These are phyloP conservation scores for Myriosclerotinia scirpicola DNA, from an alignment of 2,329 filamentous ascomycete species.

Conservation along the genomic window DNA sequence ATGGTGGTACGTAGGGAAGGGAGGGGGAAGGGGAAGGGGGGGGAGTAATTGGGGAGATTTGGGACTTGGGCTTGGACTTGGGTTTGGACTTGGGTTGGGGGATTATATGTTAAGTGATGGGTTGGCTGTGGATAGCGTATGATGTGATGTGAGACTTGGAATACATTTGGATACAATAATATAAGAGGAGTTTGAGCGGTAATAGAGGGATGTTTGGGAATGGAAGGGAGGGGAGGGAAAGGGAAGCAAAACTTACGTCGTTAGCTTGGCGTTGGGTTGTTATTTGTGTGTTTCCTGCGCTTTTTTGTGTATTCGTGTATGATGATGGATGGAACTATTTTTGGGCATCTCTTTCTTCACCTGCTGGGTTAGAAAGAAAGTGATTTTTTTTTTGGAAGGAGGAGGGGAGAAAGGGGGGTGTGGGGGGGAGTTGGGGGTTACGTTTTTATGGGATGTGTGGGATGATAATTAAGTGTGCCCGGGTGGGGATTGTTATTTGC, in stretches of 20 bases:
- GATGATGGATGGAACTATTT: no score
- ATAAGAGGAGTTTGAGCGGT: neutral
- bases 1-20: constrained; percentile 25
- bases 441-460: no score
- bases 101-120: neutral
- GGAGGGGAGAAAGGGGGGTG: no score
- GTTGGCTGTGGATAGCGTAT: neutral
- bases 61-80: no score
- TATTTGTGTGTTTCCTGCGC: neutral
- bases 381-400: no score
- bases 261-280: neutral
- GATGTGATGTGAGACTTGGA: neutral
- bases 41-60: neutral
- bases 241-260: neutral
- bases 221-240: no score
- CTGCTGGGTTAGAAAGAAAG: no score
- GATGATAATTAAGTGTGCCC: no score
- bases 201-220: neutral
- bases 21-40: neutral
- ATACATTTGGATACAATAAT: neutral
- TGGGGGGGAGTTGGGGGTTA: no score
- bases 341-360: no score
- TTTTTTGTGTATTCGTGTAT: no score
- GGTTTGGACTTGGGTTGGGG: neutral
- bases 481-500: no score